Conservation (phyloP, 1,284 basidiomycete species). For the Cryptococcus hybrid region DNA sequence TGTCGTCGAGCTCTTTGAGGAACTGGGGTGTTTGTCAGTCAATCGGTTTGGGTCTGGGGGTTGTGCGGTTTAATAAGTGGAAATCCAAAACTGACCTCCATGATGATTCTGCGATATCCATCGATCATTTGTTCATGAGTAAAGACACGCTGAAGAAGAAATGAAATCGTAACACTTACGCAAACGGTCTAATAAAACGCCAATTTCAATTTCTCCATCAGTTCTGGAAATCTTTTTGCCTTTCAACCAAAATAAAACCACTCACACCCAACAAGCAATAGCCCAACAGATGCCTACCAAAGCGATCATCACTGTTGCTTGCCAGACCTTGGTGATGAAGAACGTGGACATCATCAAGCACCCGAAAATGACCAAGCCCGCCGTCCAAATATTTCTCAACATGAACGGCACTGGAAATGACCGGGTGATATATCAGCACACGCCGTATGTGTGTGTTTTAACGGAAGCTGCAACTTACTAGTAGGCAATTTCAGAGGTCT, state of each 20-base stretch:
- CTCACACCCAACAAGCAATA: constrained; percentile 81
- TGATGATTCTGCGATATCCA: constrained; percentile 66
- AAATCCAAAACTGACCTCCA: constrained; percentile 56
- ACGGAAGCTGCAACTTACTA: constrained; percentile 39
- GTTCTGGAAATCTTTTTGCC: not conserved
- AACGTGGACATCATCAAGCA: constrained; percentile 77
- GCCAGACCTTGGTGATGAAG: constrained; percentile 71
- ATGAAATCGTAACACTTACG: constrained; percentile 18
- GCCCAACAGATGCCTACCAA: constrained; percentile 91
- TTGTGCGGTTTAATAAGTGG: too few species aligned
- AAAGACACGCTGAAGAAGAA: constrained; percentile 42
- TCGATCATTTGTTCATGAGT: not conserved
- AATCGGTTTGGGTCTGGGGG: too few species aligned
- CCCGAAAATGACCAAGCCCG: constrained; percentile 74
- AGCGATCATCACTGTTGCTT: constrained; percentile 77
- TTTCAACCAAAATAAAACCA: not conserved
- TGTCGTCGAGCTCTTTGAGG: constrained; percentile 69
- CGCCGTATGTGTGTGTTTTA: too few species aligned
- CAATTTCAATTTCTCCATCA: not conserved
- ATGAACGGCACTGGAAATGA: constrained; percentile 66
- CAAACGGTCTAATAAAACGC: constrained; percentile 30
- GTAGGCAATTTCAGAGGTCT: constrained; percentile 69
- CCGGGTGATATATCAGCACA: not conserved
- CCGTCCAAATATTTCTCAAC: constrained; percentile 87
- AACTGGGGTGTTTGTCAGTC: constrained; percentile 50